phyloP scores from a whole-genome alignment of 2,329 filamentous ascomycete species.

The Daldinia sp. region DNA sequence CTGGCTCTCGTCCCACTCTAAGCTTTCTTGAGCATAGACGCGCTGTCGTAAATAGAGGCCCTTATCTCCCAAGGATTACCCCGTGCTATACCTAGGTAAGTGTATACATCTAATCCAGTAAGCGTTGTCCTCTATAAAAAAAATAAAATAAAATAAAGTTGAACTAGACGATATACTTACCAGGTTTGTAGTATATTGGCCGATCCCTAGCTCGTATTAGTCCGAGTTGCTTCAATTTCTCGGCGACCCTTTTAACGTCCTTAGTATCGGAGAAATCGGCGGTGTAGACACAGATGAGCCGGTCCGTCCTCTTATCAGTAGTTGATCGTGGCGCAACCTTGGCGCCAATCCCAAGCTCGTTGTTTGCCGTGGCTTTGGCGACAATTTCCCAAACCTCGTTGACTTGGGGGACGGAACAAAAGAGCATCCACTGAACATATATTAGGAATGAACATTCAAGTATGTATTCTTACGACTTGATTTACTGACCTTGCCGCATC shows the following conservation, averaged over 20 bases:
- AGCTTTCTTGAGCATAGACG: constrained; percentile 49
- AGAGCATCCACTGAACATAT: constrained; percentile 74
- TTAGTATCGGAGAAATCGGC: constrained; percentile 72
- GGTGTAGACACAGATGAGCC: constrained; percentile 82
- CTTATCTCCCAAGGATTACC: constrained; percentile 70
- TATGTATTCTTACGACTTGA: background rate
- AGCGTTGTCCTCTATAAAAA: background rate
- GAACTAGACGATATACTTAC: constrained; percentile 52
- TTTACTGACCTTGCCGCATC: constrained; percentile 69
- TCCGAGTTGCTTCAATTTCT: constrained; percentile 67
- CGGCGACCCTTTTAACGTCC: constrained; percentile 74
- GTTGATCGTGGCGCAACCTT: constrained; percentile 72
- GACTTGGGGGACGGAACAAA: constrained; percentile 62
- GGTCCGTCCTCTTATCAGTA: constrained; percentile 52
- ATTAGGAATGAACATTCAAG: background rate
- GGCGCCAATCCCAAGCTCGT: constrained; percentile 74
- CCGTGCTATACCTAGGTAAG: constrained; percentile 68
- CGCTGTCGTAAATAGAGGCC: constrained; percentile 64
- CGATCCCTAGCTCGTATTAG: constrained; percentile 59
- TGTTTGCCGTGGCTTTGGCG: constrained; percentile 71
- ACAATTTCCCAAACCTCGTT: constrained; percentile 72
- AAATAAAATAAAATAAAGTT: background rate
- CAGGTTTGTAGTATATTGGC: constrained; percentile 80
- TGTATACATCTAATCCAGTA: constrained; percentile 66
- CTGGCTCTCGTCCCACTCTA: constrained; percentile 21